Evolutionary conservation across 2,329 filamentous ascomycete genomes (phyloP).

Genomic region (Endothia cerciana): DNA sequence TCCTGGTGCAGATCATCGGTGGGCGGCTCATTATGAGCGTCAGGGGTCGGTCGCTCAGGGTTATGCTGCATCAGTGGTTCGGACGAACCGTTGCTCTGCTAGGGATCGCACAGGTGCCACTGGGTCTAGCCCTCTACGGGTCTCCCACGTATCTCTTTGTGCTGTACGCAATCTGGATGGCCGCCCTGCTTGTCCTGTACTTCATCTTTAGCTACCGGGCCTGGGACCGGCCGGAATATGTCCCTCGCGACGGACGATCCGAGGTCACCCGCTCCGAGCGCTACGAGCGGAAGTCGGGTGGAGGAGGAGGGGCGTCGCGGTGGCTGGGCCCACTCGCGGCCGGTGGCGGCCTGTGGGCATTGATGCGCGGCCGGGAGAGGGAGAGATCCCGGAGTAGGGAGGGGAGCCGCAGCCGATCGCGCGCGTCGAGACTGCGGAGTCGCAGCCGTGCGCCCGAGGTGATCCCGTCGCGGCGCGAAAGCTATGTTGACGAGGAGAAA

Average conservation of each 20-base stretch:
- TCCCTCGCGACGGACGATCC: slow-evolving; percentile 63
- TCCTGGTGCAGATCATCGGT: slow-evolving; percentile 72
- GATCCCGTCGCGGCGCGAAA: slow-evolving; percentile 56
- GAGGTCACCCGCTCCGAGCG: slow-evolving; percentile 47
- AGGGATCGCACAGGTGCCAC: slow-evolving; percentile 82
- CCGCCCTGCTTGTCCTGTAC: slow-evolving; percentile 72
- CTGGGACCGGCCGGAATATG: slow-evolving; percentile 58
- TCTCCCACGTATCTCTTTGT: slow-evolving; percentile 86
- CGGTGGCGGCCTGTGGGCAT: slow-evolving; percentile 53
- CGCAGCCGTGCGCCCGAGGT: slow-evolving; percentile 51
- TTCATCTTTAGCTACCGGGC: slow-evolving; percentile 78
- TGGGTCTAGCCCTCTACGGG: slow-evolving; percentile 90
- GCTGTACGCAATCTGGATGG: slow-evolving; percentile 79
- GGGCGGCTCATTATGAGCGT: slow-evolving; percentile 66
- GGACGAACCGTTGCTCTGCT: slow-evolving; percentile 79
- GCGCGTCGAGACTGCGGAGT: slow-evolving; percentile 40
- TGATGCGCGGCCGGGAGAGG: slow-evolving; percentile 47
- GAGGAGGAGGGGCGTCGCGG: slow-evolving; percentile 35
- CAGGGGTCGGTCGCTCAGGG: slow-evolving; percentile 52
- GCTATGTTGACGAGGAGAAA: slow-evolving; percentile 71
- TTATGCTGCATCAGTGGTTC: slow-evolving; percentile 84
- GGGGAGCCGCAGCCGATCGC: slow-evolving; percentile 45
- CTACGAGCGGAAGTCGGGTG: slow-evolving; percentile 43
- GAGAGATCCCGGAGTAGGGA: slow-evolving; percentile 46
- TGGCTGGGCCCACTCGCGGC: slow-evolving; percentile 60